phyloP scores from a whole-genome alignment of 345 rosid genomes.

The Mallotus nudiflorus region DNA sequence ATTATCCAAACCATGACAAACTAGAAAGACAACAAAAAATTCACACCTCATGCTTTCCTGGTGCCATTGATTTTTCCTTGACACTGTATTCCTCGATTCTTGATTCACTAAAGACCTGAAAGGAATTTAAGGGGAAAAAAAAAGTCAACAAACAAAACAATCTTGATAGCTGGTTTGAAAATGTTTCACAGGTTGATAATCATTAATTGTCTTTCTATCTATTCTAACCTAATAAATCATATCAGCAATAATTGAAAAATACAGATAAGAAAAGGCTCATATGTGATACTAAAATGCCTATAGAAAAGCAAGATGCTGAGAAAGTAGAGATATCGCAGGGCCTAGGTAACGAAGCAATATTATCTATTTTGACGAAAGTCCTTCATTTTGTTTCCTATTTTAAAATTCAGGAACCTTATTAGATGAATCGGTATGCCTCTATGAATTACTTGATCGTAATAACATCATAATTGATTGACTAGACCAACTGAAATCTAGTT shows the following conservation, averaged over 20 bases:
- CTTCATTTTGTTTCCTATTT: no score
- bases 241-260: neutral
- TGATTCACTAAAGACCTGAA: conserved; percentile 75
- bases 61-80: conserved; percentile 44
- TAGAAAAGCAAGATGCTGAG: conserved; percentile 7
- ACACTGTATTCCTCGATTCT: conserved; percentile 67
- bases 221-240: neutral
- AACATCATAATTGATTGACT: no score
- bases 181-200: neutral
- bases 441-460: neutral
- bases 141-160: neutral
- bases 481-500: neutral
- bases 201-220: neutral
- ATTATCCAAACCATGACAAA: neutral
- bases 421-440: neutral
- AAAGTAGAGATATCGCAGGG: no score
- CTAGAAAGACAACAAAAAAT: neutral
- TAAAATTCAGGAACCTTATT: neutral
- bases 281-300: neutral
- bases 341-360: no score
- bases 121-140: neutral
- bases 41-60: conserved; percentile 67
- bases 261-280: neutral
- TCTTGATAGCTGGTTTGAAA: neutral
- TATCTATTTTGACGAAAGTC: no score